Base-by-base conservation (phyloP, 1,139 yeast species). In the Lodderomyces metapsilosis region DNA sequence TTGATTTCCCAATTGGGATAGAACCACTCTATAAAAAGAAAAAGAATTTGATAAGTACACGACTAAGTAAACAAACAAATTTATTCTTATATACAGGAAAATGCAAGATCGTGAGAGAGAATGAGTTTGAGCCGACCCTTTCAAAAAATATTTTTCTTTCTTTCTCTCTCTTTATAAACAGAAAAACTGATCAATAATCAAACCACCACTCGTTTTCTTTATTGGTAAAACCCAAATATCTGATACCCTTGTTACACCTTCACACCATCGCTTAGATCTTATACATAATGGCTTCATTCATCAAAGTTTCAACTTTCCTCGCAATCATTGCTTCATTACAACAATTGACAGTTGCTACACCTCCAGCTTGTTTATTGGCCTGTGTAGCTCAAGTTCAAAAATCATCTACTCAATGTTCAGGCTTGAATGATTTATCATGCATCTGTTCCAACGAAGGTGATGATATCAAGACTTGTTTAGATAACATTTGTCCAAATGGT, bases 331-430 rank as follows among this genome's bases (percentile, higher is more conserved):
- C 78, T 43, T 59, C 78, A 44, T 64, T 78, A 42, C 68, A 70
- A 38, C 42, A 17, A 56, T 69, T 39, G 16, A 78, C 71, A 36
- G 63, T 76, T 39, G 94, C 94, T 45, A 72, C 92, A 44, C 92
- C 96, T 41, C 94, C 94, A 49, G 95, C 96, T 34, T 88, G 96
- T 72, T 71, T 88, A 52, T 74, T 88, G 61, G 95, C 95, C 37
- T 88, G 96, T 77, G 92, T 86, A 45, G 75, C 86, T 43, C 75
- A 80, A 56, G 89, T 84, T 41, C 72, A 78, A 53, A 77, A 75
- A 59, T 20, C 32, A 13, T 70, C 77, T 37, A 65, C 80, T 39
- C 56, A 68, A 37, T 83, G 91, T 63, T 53, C 67, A 44, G 71
- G 81, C 43, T 68, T 87, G 61, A 76, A 76, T 59, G 80, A 82